phyloP scores from a whole-genome alignment of 2,329 filamentous ascomycete species.

The Periconia macrospinosa region DNA sequence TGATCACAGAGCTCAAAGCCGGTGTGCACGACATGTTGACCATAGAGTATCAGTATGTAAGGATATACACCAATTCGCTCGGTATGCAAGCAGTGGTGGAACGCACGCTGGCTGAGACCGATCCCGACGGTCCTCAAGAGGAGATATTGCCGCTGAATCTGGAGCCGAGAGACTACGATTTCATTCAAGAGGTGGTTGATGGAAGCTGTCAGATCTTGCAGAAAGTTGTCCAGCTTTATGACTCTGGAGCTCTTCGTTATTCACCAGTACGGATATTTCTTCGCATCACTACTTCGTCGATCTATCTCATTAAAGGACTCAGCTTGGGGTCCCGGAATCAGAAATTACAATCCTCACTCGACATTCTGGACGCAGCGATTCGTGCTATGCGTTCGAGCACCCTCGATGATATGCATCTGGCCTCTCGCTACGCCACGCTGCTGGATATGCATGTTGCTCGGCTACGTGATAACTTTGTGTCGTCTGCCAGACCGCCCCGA shows the following conservation, averaged over 20 bases:
- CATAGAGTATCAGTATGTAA: constrained; percentile 55
- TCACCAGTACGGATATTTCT: constrained; percentile 58
- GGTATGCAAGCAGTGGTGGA: constrained; percentile 62
- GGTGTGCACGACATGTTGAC: constrained; percentile 53
- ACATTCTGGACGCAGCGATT: constrained; percentile 53
- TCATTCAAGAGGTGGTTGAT: constrained; percentile 60
- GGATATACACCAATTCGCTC: constrained; percentile 51
- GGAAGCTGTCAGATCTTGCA: constrained; percentile 56
- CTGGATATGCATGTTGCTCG: constrained; percentile 47
- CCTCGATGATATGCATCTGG: constrained; percentile 56
- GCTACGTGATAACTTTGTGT: constrained; percentile 40
- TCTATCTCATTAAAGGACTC: constrained; percentile 57
- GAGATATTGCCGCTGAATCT: constrained; percentile 48
- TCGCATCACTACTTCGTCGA: constrained; percentile 57
- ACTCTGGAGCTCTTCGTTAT: constrained; percentile 52
- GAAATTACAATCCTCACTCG: constrained; percentile 52
- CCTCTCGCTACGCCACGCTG: constrained; percentile 54
- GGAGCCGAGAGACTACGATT: constrained; percentile 56
- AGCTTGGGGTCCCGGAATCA: constrained; percentile 54
- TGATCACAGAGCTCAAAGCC: constrained; percentile 32
- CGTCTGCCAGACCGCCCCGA: constrained; percentile 39
- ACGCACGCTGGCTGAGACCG: constrained; percentile 49
- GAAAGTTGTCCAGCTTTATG: constrained; percentile 53
- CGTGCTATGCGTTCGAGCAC: constrained; percentile 52
- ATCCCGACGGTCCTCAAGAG: constrained; percentile 40